Base-by-base conservation (phyloP, 495 filamentous ascomycete genomes). In the Hypoxylon rickii region DNA sequence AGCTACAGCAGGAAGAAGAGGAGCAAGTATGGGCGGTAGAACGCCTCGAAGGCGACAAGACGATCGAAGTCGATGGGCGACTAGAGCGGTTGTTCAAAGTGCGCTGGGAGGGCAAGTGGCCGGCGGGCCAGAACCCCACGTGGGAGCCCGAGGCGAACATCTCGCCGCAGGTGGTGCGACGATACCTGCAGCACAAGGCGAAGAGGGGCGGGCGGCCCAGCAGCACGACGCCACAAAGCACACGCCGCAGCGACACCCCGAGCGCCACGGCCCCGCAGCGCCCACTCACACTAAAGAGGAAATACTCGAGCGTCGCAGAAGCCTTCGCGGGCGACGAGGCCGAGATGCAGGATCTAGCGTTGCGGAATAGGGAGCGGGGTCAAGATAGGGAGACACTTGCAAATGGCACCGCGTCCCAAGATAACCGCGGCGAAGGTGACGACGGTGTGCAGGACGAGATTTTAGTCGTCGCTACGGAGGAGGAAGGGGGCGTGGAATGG, bases 81-180 rank as follows among this genome's bases (percentile, higher is more conserved):
- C 29, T 26, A 1, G 38, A 51, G 15, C 65, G 55, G 1, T 63
- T 65, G 37, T 80, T 73, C 51, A 68, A 72, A 7, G 76, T 80
- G 2, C 63, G 70, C 18, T 80, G 77, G 77, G 67, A 59, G n/a
- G 77, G 76, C 3, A 51, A 77, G 21, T 80, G 76, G 76, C 76
- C 76, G 0, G 53, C 62, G 1, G 69, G 70, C 8, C 70, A 78
- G 36, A 76, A 79, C 40, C 74, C 73, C 0, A 75, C 74, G 0
- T 80, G 77, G 77, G 76, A 79, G 54, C 76, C 75, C 0, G 70
- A 67, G 31, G 66, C 65, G 2, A 75, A 78, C 29, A 72, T 80
- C 11, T 38, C 71, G 11, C 46, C 62, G 0, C 18, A 34, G 0
- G 42, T 76, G 2, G 59, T 79, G 22, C 42, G 45, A 21, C 34